Evolutionary conservation across 2,329 filamentous ascomycete genomes (phyloP).

Genomic region (Ophiocordyceps camponoti-leonardi): DNA sequence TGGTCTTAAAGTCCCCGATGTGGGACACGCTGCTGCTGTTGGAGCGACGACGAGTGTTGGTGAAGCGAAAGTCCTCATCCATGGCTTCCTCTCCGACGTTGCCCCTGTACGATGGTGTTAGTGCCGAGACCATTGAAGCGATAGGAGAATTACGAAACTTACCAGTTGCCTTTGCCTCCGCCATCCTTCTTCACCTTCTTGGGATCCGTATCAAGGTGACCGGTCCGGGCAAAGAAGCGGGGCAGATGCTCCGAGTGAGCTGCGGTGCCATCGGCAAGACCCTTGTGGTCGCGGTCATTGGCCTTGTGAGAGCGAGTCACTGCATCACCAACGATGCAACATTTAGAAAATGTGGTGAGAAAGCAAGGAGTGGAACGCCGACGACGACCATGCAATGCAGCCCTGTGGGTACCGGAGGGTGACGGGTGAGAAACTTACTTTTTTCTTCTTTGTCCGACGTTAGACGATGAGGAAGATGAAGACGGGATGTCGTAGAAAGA

Average conservation of each 20-base stretch:
- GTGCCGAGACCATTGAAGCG: neutral
- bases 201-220: conserved; percentile 65
- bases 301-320: conserved; percentile 97
- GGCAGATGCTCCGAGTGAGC: conserved; percentile 58
- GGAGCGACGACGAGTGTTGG: conserved; percentile 76
- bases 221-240: conserved; percentile 83
- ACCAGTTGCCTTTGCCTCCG: conserved; percentile 88
- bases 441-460: neutral
- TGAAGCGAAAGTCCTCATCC: conserved; percentile 68
- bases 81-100: conserved; percentile 66
- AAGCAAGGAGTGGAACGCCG: neutral
- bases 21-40: conserved; percentile 68
- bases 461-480: neutral
- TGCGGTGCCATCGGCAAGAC: conserved; percentile 56
- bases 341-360: neutral
- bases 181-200: conserved; percentile 97
- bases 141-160: conserved; percentile 17
- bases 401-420: neutral
- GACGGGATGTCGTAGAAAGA: neutral
- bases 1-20: conserved; percentile 76
- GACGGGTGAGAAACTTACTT: neutral
- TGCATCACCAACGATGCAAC: conserved; percentile 16
- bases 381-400: neutral
- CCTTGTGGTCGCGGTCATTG: conserved; percentile 83
- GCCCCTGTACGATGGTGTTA: conserved; percentile 41